Evolutionary conservation across 768 basidiomycete species (phyloP).

Genomic region (Phanerochaete sordida): DNA sequence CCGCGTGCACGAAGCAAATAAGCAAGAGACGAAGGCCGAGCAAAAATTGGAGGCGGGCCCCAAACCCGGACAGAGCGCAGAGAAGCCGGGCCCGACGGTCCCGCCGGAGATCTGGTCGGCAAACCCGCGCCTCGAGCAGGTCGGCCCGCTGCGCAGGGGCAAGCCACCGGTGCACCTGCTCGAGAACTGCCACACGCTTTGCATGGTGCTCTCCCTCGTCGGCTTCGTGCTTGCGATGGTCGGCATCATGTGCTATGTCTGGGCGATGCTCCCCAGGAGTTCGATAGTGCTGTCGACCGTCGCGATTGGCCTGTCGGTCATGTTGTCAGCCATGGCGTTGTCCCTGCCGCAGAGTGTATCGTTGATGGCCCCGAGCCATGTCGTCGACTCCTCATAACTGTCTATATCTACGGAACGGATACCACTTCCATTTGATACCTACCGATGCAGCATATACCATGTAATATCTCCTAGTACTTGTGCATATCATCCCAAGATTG

Average conservation of each 20-base stretch:
- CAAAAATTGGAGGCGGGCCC: constrained; percentile 11
- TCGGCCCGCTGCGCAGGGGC: constrained; percentile 40
- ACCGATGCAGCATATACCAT: no score
- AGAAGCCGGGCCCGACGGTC: background rate
- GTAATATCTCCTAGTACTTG: no score
- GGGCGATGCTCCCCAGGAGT: constrained; percentile 42
- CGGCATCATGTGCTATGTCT: constrained; percentile 50
- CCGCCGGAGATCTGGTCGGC: constrained; percentile 37
- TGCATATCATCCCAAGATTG: no score
- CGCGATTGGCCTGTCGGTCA: constrained; percentile 35
- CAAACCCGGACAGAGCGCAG: no score
- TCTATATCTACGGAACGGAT: no score
- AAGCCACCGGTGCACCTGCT: constrained; percentile 44
- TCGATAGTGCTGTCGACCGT: constrained; percentile 42
- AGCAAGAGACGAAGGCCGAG: constrained; percentile 40
- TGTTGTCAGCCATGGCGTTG: no score
- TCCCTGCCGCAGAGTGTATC: no score
- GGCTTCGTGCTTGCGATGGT: constrained; percentile 50
- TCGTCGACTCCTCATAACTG: no score
- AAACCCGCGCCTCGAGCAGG: constrained; percentile 50
- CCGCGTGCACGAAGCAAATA: constrained; percentile 50
- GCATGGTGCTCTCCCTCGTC: constrained; percentile 40
- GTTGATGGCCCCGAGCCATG: no score
- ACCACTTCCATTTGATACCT: no score
- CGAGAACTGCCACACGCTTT: constrained; percentile 45